Percentiles rank a stretch among this genome's conserved stretches.
Evolutionary conservation across 345 rosid species (phyloP).

Genomic region (Cardiospermum halicacabum): DNA sequence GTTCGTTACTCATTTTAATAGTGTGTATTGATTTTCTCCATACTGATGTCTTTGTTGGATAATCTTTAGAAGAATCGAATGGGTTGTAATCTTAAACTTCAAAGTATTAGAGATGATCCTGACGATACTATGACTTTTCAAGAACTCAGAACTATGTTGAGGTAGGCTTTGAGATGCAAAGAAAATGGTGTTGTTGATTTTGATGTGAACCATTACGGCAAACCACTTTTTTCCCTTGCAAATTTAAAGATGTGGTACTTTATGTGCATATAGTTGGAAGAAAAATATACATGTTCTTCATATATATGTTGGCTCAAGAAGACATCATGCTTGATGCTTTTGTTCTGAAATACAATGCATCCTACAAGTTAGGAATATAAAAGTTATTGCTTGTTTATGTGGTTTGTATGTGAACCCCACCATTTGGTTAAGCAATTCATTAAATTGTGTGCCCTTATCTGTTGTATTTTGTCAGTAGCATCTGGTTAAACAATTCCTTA

Average conservation of each 20-base stretch:
- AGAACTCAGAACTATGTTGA: constrained; percentile 55
- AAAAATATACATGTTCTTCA: neutral
- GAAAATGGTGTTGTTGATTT: no score
- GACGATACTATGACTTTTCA: constrained; percentile 66
- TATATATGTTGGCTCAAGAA: neutral
- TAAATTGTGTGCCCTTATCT: constrained; percentile 4
- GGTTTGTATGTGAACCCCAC: neutral
- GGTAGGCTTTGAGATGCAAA: constrained; percentile 40
- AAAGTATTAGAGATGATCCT: constrained; percentile 33
- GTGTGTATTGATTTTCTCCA: neutral
- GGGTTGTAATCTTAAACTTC: constrained; percentile 23
- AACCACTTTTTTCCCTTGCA: neutral
- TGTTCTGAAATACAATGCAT: neutral
- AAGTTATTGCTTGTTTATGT: neutral
- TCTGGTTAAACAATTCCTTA: no score
- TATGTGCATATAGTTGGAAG: neutral
- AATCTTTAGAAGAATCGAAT: constrained; percentile 17
- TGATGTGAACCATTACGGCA: no score
- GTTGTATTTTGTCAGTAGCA: no score
- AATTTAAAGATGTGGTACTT: neutral
- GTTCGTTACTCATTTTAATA: constrained; percentile 1
- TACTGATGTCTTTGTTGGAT: neutral
- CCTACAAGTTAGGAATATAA: neutral
- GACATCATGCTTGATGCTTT: neutral
- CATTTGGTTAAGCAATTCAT: constrained; percentile 5